Conservation (phyloP, 1,284 basidiomycete genomes). For the Gastroboletus turbinatus region DNA sequence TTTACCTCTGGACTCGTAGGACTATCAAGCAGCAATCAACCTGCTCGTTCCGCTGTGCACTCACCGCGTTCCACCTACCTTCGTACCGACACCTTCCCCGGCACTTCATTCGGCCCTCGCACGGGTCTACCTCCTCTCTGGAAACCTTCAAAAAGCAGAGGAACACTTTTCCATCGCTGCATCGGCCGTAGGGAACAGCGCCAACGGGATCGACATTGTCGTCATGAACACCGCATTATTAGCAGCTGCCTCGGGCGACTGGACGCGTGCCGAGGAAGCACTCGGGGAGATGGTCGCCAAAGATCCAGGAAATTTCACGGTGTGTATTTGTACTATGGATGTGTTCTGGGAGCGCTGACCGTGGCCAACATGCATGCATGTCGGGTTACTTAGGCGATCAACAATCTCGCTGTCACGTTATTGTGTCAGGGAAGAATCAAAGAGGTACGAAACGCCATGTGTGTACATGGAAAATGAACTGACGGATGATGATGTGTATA, state of each 20-base stretch:
- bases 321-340: conserved; percentile 30
- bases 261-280: conserved; percentile 50
- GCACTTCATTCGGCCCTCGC: conserved; percentile 65
- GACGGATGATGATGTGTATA: conserved; percentile 27
- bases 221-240: conserved; percentile 64
- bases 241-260: conserved; percentile 66
- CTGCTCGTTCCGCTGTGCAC: conserved; percentile 63
- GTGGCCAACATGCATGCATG: neutral
- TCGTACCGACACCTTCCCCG: conserved; percentile 37
- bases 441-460: conserved; percentile 45
- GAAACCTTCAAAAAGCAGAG: conserved; percentile 56
- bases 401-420: conserved; percentile 72
- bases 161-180: conserved; percentile 54
- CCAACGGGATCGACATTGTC: conserved; percentile 30
- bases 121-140: conserved; percentile 72
- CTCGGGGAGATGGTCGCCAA: conserved; percentile 46
- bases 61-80: conserved; percentile 30
- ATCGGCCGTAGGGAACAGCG: conserved; percentile 5
- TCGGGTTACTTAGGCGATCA: conserved; percentile 55
- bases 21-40: conserved; percentile 62
- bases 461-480: neutral
- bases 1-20: conserved; percentile 42
- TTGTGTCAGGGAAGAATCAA: conserved; percentile 67
- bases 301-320: conserved; percentile 61
- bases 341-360: neutral